Evolutionary conservation across 2,329 filamentous ascomycete genomes (phyloP).

Genomic region (Myriosclerotinia duriaeana): DNA sequence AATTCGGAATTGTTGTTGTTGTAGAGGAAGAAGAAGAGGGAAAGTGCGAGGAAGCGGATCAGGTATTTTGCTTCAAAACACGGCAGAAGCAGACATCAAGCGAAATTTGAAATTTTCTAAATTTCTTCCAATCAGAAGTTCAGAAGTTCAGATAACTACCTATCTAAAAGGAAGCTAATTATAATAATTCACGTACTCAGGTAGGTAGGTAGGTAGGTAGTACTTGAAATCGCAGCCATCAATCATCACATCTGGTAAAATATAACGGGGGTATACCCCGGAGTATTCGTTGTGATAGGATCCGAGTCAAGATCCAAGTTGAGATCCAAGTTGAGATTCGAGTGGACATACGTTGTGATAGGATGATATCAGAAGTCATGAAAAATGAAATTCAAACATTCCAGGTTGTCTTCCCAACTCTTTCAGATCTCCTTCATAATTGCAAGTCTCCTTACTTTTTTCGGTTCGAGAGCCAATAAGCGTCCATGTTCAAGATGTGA

Average conservation of each 20-base stretch:
- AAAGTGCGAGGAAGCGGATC: neutral
- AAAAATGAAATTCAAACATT: neutral
- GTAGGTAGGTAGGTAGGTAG: too few species aligned
- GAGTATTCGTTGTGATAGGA: neutral
- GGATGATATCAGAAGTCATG: neutral
- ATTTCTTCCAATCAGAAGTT: neutral
- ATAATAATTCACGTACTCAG: neutral
- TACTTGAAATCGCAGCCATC: neutral
- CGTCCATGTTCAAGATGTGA: neutral
- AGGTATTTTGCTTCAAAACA: neutral
- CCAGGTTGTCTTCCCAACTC: neutral
- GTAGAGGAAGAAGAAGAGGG: conserved; percentile 1
- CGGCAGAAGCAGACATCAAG: conserved; percentile 1
- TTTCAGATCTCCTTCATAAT: neutral
- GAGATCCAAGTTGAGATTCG: too few species aligned
- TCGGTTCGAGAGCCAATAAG: conserved; percentile 6
- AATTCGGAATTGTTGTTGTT: neutral
- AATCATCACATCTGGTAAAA: neutral
- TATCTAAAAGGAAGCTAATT: neutral
- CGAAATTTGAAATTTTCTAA: neutral
- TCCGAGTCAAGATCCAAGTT: too few species aligned
- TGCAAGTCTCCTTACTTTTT: neutral
- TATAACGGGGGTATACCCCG: neutral
- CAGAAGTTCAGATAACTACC: too few species aligned
- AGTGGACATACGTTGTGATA: neutral